Percentiles rank a stretch among this genome's conserved stretches.
Conservation (phyloP, 2,329 filamentous ascomycete species). For the Coniella vitis region DNA sequence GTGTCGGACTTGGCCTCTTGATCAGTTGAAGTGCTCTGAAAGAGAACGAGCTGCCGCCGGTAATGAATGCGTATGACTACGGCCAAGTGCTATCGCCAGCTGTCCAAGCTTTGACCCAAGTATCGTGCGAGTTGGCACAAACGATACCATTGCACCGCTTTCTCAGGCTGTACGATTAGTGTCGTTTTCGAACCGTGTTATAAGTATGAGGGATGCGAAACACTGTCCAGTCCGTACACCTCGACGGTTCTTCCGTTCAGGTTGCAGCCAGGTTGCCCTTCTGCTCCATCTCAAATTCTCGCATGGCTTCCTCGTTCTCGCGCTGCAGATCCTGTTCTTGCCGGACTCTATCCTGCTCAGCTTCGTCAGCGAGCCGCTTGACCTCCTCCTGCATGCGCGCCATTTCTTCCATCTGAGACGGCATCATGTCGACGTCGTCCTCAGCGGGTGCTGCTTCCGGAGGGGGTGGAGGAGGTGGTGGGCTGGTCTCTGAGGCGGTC, state of each 20-base stretch:
- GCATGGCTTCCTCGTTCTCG: conserved; percentile 33
- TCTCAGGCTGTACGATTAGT: too few species aligned
- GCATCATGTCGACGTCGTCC: conserved; percentile 38
- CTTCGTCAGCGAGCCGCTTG: conserved; percentile 44
- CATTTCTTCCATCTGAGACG: conserved; percentile 44
- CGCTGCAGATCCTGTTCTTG: conserved; percentile 30
- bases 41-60: too few species aligned
- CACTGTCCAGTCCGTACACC: background rate
- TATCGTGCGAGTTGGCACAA: too few species aligned
- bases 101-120: too few species aligned
- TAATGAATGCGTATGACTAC: too few species aligned
- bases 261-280: conserved; percentile 20
- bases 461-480: conserved; percentile 35
- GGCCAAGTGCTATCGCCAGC: too few species aligned
- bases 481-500: conserved; percentile 30
- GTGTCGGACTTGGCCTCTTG: too few species aligned
- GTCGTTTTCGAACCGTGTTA: too few species aligned
- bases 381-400: conserved; percentile 49
- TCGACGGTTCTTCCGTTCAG: conserved; percentile 3
- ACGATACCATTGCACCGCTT: too few species aligned
- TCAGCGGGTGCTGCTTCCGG: conserved; percentile 28
- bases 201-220: too few species aligned
- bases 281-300: conserved; percentile 28
- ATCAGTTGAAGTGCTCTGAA: too few species aligned
- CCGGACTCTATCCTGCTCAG: conserved; percentile 25